Base-by-base conservation (phyloP, 805 yeast genomes). In the Phaffomyces antillensis region DNA sequence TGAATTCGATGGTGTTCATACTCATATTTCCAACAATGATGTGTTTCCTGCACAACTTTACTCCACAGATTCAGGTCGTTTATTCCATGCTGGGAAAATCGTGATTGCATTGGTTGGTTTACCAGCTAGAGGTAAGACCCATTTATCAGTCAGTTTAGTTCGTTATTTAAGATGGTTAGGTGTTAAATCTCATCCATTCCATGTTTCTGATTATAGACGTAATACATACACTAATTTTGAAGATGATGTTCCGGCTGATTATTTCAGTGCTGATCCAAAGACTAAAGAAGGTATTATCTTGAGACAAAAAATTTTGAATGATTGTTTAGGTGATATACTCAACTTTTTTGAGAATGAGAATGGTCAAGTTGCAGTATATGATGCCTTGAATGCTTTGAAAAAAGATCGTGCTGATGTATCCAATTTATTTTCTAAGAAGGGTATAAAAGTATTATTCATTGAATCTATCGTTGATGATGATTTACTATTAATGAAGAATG, bases 121-220 rank as follows among this genome's bases (percentile, higher is more conserved):
- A 48, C 98, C 99, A 2, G 98, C 96, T 1, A 75, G 98, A 40
- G 97, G 98, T 2, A 93, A 93, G 62, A 93, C 99, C 2, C 88
- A 89, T 61, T 71, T 91, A 41, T 84, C 96, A 7, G 97, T 91
- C 35, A 83, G 96, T 13, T 72, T 93, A 51, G 88, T 96, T 5
- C 76, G 99, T 47, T 93, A 90, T 63, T 71, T 95, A 53, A 76
- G 97, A 56, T 93, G 99, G 99, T 70, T 93, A 38, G 99, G 99
- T 6, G 98, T 93, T 18, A 83, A 86, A 58, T 83, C 96, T 2
- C 90, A 88, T 55, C 79, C 88, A 26, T 91, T 87, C 67, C 98
- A 91, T 64, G 76, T 90, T 49, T 93, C 96, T 23, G 95, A 93
- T 62, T 91, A 90, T 60, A 76, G 97, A 56, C 75, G 96, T 50